phyloP scores from a whole-genome alignment of 352 stramenopile genomes.

The Sclerospora graminicola region DNA sequence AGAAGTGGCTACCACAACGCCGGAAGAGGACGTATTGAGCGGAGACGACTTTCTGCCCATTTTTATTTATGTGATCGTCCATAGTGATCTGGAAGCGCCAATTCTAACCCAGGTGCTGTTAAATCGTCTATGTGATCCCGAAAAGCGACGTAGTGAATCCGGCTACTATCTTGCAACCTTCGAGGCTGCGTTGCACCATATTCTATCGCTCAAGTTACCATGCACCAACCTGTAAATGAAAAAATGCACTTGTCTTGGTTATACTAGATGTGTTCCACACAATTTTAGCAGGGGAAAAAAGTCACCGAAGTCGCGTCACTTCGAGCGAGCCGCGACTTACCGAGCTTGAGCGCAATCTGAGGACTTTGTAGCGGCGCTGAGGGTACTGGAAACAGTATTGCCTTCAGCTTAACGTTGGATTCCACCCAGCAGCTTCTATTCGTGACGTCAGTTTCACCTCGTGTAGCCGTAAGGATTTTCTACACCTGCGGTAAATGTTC shows the following conservation, averaged over 20 bases:
- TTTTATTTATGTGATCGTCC: conserved; percentile 86
- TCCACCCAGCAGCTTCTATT: background rate
- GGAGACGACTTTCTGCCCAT: conserved; percentile 82
- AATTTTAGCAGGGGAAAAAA: background rate
- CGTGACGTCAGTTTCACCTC: background rate
- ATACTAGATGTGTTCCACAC: conserved; percentile 1
- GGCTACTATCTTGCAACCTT: conserved; percentile 84
- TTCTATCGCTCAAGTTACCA: conserved; percentile 49
- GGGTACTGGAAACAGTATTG: no score
- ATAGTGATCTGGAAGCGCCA: conserved; percentile 58
- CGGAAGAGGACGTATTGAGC: conserved; percentile 63
- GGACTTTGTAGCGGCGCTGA: no score
- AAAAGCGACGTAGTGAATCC: conserved; percentile 78
- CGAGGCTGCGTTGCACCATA: conserved; percentile 72
- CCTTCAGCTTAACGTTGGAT: no score
- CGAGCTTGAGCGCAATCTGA: no score
- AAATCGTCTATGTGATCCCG: conserved; percentile 73
- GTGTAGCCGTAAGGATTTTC: background rate
- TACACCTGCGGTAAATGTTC: conserved; percentile 3
- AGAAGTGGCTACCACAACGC: conserved; percentile 5
- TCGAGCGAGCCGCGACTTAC: no score
- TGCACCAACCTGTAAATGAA: conserved; percentile 19
- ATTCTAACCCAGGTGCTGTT: conserved; percentile 78
- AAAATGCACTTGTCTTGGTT: no score
- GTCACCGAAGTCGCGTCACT: no score